Conservation (phyloP, 176 grass and related monocot species). For the Zoysia pacifica region DNA sequence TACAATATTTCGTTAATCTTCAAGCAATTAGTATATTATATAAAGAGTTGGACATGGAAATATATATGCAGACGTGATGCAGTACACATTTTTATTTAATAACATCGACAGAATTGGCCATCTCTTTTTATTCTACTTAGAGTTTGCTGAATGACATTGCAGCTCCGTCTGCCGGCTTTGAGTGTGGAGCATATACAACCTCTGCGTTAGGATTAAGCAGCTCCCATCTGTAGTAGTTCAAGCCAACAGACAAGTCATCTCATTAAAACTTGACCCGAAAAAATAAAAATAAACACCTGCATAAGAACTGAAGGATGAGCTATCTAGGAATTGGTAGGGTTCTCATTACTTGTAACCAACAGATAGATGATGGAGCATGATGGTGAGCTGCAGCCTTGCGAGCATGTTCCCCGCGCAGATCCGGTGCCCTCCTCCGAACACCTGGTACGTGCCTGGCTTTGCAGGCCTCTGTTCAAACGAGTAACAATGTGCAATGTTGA, state of each 20-base stretch:
- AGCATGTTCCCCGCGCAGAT: slow-evolving; percentile 48
- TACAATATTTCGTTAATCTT: not conserved
- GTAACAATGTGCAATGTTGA: not conserved
- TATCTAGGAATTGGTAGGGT: not conserved
- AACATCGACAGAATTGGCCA: not conserved
- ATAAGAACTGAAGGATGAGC: not conserved
- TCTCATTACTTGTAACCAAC: slow-evolving; percentile 42
- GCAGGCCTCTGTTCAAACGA: slow-evolving; percentile 5
- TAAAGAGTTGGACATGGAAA: no score
- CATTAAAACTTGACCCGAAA: not conserved
- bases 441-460: slow-evolving; percentile 43
- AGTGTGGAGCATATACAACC: slow-evolving; percentile 9
- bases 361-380: slow-evolving; percentile 42
- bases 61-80: no score
- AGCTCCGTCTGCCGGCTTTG: slow-evolving; percentile 35
- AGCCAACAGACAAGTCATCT: no score
- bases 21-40: no score
- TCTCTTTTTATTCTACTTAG: not conserved
- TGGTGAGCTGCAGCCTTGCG: slow-evolving; percentile 30
- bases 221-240: slow-evolving; percentile 39
- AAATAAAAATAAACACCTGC: not conserved
- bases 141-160: slow-evolving; percentile 23
- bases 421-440: slow-evolving; percentile 31
- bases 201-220: slow-evolving; percentile 38
- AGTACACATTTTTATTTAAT: no score